phyloP scores from a whole-genome alignment of 2,329 filamentous ascomycete species.

The Blumeria hordei region DNA sequence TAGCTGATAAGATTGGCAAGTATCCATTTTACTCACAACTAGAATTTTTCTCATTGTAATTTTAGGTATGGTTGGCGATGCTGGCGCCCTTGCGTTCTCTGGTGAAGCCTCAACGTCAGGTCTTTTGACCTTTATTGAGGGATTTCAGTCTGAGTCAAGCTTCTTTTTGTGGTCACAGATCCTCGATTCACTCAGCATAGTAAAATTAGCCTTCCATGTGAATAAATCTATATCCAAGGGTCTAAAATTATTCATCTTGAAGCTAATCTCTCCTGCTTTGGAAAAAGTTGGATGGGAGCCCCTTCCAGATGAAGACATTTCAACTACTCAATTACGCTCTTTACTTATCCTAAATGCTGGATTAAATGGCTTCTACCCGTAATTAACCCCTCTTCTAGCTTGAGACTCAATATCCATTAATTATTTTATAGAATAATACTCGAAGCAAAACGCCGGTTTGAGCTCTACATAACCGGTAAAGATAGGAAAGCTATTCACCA shows the following conservation, averaged over 20 bases:
- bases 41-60: background rate
- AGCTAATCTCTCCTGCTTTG: conserved; percentile 50
- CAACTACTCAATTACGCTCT: conserved; percentile 61
- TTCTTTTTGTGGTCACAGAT: conserved; percentile 81
- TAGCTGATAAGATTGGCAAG: conserved; percentile 68
- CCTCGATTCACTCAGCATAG: conserved; percentile 45
- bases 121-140: conserved; percentile 60
- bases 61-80: conserved; percentile 49
- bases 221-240: conserved; percentile 47
- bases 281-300: conserved; percentile 74
- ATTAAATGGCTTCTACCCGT: conserved; percentile 50
- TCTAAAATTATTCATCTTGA: conserved; percentile 55
- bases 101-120: conserved; percentile 64
- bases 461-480: conserved; percentile 43
- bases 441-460: conserved; percentile 58
- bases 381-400: conserved; percentile 16
- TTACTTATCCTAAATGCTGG: conserved; percentile 56
- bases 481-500: conserved; percentile 50
- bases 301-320: conserved; percentile 52
- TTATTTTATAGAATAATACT: conserved; percentile 29
- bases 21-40: background rate
- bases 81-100: conserved; percentile 68
- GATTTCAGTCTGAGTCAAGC: conserved; percentile 60
- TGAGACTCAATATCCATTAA: conserved; percentile 3
- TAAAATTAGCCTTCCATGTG: conserved; percentile 68